phyloP scores from a whole-genome alignment of 2,329 filamentous ascomycete genomes.

The Monosporascus ibericus region DNA sequence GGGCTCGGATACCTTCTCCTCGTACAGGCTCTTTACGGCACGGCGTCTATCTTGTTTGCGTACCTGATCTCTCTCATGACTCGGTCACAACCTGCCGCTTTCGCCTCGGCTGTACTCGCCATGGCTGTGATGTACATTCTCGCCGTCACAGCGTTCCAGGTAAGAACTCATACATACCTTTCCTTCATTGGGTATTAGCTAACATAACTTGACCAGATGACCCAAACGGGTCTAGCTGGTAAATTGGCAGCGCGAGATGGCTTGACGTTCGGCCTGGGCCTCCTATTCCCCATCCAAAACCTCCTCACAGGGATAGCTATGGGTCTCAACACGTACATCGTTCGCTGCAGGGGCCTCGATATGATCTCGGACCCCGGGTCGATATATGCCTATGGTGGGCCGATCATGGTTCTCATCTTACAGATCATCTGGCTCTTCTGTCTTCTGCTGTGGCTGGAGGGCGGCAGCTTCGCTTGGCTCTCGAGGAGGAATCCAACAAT shows the following conservation, averaged over 20 bases:
- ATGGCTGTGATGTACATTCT: constrained; percentile 19
- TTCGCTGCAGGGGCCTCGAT: constrained; percentile 46
- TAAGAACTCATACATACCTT: constrained; percentile 6
- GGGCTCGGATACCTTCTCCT: constrained; percentile 56
- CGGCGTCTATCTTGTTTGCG: constrained; percentile 52
- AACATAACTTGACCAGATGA: constrained; percentile 6
- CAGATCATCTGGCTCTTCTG: constrained; percentile 55
- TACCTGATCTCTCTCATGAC: constrained; percentile 59
- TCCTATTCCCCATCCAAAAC: constrained; percentile 56
- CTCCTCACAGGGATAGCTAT: constrained; percentile 54
- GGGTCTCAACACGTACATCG: constrained; percentile 56
- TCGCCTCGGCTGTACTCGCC: constrained; percentile 42
- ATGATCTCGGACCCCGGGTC: constrained; percentile 43
- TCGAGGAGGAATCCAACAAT: background rate
- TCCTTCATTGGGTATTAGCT: background rate
- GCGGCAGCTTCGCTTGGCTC: constrained; percentile 44
- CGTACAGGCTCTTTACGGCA: constrained; percentile 57
- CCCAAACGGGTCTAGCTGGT: constrained; percentile 9
- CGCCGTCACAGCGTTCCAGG: constrained; percentile 18
- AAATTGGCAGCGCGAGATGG: constrained; percentile 44
- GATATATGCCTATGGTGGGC: constrained; percentile 60
- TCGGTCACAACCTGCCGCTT: constrained; percentile 57
- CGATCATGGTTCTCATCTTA: constrained; percentile 60
- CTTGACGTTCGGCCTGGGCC: constrained; percentile 51
- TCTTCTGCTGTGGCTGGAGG: constrained; percentile 62